phyloP scores from a whole-genome alignment of 2,329 filamentous ascomycete species.

The Aspergillus sp. region DNA sequence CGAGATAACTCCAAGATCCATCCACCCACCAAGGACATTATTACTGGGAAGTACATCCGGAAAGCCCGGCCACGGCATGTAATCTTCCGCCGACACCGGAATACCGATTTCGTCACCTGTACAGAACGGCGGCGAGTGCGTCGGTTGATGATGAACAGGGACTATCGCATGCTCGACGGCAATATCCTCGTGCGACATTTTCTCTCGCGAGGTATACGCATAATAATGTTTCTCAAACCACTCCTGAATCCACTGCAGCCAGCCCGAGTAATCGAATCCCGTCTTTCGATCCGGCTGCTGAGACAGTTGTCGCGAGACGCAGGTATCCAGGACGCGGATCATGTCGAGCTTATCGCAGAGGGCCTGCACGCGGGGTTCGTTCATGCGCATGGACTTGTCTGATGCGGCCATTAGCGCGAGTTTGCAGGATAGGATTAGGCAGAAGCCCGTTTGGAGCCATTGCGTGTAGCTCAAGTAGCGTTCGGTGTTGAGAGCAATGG shows the following conservation, averaged over 20 bases:
- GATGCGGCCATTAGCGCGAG: constrained; percentile 7
- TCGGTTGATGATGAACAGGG: not conserved
- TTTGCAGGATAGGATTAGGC: constrained; percentile 19
- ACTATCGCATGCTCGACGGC: not conserved
- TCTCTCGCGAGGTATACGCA: not conserved
- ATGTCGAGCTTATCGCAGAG: not conserved
- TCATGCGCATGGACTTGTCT: not conserved
- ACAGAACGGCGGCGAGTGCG: not conserved
- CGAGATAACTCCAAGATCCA: not conserved
- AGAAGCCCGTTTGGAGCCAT: constrained; percentile 47
- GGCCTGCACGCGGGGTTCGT: not conserved
- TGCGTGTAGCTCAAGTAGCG: constrained; percentile 44
- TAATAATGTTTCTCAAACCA: not conserved
- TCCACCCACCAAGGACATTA: constrained; percentile 4
- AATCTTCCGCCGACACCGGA: not conserved
- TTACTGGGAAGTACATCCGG: not conserved
- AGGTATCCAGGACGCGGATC: not conserved
- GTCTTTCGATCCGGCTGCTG: not conserved
- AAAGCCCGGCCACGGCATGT: not conserved
- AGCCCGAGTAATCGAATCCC: constrained; percentile 6
- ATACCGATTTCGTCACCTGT: not conserved
- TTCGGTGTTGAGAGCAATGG: constrained; percentile 41
- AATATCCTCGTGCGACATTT: not conserved
- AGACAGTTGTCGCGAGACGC: not conserved
- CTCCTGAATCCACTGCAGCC: not conserved